phyloP scores from a whole-genome alignment of 345 rosid species.

The Turnera subulata region DNA sequence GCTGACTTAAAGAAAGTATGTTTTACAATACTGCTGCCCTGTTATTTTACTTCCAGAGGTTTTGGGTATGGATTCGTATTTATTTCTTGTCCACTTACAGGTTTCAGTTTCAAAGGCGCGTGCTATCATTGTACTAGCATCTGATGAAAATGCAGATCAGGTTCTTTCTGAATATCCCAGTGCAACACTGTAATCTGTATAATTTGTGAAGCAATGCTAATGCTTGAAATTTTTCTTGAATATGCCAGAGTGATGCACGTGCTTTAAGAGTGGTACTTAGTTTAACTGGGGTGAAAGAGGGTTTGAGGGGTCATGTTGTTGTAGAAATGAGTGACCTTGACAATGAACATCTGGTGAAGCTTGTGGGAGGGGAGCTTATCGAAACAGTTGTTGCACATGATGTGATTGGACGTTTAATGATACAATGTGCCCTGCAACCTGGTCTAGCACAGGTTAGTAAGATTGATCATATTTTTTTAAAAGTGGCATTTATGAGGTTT shows the following conservation, averaged over 20 bases:
- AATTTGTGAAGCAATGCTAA: conserved; percentile 15
- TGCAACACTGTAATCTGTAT: background rate
- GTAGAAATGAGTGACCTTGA: conserved; percentile 96
- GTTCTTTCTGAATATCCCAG: conserved; percentile 28
- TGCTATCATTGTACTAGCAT: conserved; percentile 76
- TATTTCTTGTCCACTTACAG: conserved; percentile 26
- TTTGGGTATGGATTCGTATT: conserved; percentile 2
- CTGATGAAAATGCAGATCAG: conserved; percentile 97
- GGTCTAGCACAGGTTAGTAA: conserved; percentile 82
- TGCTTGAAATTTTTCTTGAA: conserved; percentile 3
- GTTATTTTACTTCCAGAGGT: background rate
- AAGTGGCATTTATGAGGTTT: no score
- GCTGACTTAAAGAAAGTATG: conserved; percentile 83
- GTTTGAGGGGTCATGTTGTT: conserved; percentile 86
- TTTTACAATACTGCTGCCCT: background rate
- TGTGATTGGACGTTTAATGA: conserved; percentile 95
- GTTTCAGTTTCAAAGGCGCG: conserved; percentile 90
- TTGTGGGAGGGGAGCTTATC: conserved; percentile 87
- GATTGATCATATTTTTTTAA: conserved; percentile 2
- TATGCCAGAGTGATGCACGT: conserved; percentile 79
- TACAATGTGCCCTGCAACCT: conserved; percentile 89
- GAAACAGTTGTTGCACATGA: conserved; percentile 97
- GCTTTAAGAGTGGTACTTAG: conserved; percentile 90
- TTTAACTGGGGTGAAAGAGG: conserved; percentile 81
- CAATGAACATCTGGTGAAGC: conserved; percentile 90